phyloP scores from a whole-genome alignment of 78 protist species.

The Speleostelium caveatum region DNA sequence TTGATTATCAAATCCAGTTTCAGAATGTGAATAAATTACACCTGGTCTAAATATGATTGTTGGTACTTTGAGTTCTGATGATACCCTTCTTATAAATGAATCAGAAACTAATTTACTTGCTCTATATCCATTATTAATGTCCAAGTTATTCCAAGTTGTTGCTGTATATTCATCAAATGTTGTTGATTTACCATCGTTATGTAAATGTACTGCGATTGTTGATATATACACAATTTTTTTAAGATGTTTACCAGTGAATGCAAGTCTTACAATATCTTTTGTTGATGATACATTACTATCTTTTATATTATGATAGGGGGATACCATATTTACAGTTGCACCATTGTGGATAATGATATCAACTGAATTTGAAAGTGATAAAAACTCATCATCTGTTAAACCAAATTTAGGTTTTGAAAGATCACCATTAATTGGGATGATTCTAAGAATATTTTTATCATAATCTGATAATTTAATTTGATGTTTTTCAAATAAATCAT shows the following conservation, averaged over 20 bases:
- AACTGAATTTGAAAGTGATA: not conserved
- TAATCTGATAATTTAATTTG: not conserved
- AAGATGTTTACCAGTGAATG: not conserved
- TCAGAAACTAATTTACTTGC: constrained; percentile 18
- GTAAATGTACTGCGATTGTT: not conserved
- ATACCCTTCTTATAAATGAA: not conserved
- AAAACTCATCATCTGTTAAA: not conserved
- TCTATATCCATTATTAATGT: not conserved
- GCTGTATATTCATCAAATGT: not conserved
- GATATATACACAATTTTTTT: not conserved
- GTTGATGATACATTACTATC: not conserved
- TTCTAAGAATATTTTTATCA: not conserved
- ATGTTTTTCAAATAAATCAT: not conserved
- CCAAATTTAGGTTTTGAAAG: constrained; percentile 56
- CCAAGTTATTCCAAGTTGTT: not conserved
- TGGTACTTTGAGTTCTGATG: not conserved
- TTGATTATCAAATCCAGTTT: constrained; percentile 31
- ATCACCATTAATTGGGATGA: too few relatives aligned
- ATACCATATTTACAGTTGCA: constrained; percentile 66
- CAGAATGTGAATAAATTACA: not conserved
- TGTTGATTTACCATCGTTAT: not conserved
- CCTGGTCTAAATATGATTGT: constrained; percentile 2
- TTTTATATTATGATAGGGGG: not conserved
- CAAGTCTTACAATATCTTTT: not conserved
- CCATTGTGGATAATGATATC: constrained; percentile 87